Percentiles rank a stretch among this genome's conserved stretches.
Conservation (phyloP, 2,329 filamentous ascomycete genomes). For the Blumeria graminis region DNA sequence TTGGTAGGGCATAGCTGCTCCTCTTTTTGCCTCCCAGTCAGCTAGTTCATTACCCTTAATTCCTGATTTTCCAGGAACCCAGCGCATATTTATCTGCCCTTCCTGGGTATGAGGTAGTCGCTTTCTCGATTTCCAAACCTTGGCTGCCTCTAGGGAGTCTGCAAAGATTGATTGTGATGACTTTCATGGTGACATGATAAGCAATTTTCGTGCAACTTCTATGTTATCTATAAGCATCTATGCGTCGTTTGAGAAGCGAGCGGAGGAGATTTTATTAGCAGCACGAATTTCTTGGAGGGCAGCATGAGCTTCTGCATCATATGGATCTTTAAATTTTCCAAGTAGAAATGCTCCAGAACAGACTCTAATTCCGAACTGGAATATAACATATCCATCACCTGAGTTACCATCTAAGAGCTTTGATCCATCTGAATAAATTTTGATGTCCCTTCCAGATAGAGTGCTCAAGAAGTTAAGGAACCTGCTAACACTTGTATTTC, state of each 20-base stretch:
- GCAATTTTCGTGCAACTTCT: not conserved
- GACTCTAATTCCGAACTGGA: too few species aligned
- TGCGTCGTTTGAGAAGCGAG: not conserved
- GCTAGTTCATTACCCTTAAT: too few species aligned
- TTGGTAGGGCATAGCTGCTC: too few species aligned
- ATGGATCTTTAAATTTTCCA: too few species aligned
- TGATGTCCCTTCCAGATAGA: not conserved
- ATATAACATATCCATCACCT: not conserved
- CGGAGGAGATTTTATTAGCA: not conserved
- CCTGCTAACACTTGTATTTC: not conserved
- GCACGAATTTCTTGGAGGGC: not conserved
- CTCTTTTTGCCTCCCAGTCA: too few species aligned
- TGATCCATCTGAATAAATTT: not conserved
- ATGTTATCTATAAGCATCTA: not conserved
- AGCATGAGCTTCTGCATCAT: not conserved
- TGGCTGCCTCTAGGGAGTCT: not conserved
- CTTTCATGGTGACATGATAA: not conserved
- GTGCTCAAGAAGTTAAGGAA: not conserved
- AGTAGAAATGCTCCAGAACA: too few species aligned
- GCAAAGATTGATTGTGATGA: conserved; percentile 4
- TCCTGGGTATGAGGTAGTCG: too few species aligned
- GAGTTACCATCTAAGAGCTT: not conserved
- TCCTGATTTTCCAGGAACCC: too few species aligned
- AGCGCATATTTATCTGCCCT: too few species aligned
- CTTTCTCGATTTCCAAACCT: conserved; percentile 4